These are phyloP conservation scores for Neckera pumila DNA, from an alignment of 225 moss, liverwort and hornwort genomes.

Conservation along the genomic window DNA sequence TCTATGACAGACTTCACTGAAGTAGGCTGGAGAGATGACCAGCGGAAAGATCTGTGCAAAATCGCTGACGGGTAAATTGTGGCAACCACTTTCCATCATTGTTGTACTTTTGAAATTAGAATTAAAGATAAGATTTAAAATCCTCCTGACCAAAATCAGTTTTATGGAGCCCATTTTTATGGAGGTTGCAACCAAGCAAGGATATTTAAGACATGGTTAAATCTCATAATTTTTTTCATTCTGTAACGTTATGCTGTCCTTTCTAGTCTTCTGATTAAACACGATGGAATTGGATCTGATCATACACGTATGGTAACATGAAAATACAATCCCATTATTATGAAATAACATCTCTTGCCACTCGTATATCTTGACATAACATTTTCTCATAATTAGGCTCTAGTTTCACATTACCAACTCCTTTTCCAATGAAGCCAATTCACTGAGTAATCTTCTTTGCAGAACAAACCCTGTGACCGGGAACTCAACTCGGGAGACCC, in stretches of 20 bases:
- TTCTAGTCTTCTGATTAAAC: not conserved
- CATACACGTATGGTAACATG: not conserved
- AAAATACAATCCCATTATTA: too few relatives aligned
- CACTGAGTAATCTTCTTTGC: not conserved
- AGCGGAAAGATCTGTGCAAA: conserved; percentile 60
- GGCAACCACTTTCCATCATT: not conserved
- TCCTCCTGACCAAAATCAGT: not conserved
- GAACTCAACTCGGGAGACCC: conserved; percentile 74
- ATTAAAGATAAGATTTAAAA: not conserved
- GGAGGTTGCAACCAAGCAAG: not conserved
- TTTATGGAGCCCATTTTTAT: not conserved
- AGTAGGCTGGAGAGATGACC: conserved; percentile 85
- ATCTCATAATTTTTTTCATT: not conserved
- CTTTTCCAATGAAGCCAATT: not conserved
- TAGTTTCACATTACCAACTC: not conserved
- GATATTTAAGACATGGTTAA: not conserved
- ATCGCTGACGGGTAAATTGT: conserved; percentile 52
- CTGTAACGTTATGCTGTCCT: too few relatives aligned
- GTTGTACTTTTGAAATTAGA: not conserved
- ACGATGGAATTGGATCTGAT: not conserved
- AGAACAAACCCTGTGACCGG: conserved; percentile 79
- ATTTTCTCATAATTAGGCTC: not conserved
- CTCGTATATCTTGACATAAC: too few relatives aligned
- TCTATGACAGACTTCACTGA: conserved; percentile 71
- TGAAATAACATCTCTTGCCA: not conserved